A percentile compares a stretch with the other conserved stretches of the same genome.
Evolutionary conservation across 2,329 filamentous ascomycete genomes (phyloP).

Genomic region (Cordyceps fumosorosea): DNA sequence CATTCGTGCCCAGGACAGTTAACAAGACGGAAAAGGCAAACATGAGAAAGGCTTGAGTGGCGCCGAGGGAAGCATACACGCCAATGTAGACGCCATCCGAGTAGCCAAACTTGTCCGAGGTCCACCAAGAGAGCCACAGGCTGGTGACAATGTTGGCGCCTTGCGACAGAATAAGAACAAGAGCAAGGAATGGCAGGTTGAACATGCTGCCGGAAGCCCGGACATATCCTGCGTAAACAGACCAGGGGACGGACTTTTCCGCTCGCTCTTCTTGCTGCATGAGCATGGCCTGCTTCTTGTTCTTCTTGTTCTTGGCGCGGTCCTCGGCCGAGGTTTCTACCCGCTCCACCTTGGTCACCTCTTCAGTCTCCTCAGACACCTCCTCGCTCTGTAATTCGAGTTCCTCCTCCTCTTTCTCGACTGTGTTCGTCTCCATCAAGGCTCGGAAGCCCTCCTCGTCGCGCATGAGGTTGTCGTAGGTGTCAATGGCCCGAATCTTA

Average conservation of each 20-base stretch:
- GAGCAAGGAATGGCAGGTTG: constrained; percentile 57
- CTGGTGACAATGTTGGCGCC: constrained; percentile 81
- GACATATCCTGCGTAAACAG: constrained; percentile 72
- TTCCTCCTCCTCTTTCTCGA: constrained; percentile 55
- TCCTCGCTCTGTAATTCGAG: constrained; percentile 38
- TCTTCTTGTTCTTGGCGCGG: constrained; percentile 41
- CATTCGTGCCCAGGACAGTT: constrained; percentile 70
- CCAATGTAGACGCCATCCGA: constrained; percentile 66
- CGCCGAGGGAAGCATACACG: constrained; percentile 64
- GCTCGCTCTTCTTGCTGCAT: constrained; percentile 71
- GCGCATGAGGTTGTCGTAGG: constrained; percentile 80
- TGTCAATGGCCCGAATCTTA: constrained; percentile 76
- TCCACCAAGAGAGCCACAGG: constrained; percentile 94
- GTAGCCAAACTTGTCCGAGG: constrained; percentile 66
- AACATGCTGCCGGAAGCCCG: constrained; percentile 65
- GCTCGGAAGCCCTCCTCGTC: constrained; percentile 71
- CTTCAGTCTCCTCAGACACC: constrained; percentile 35
- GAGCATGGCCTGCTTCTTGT: constrained; percentile 53
- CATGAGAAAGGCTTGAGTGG: constrained; percentile 63
- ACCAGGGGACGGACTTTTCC: constrained; percentile 70
- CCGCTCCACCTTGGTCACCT: constrained; percentile 27
- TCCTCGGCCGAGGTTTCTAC: constrained; percentile 11
- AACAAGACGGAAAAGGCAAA: constrained; percentile 76
- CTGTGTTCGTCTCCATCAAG: constrained; percentile 78
- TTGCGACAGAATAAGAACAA: constrained; percentile 65